A percentile compares a stretch with the other conserved stretches of the same genome.
These are phyloP conservation scores for Pneumocystis sp. DNA, from an alignment of 1,139 yeast genomes.

Conservation along the genomic window DNA sequence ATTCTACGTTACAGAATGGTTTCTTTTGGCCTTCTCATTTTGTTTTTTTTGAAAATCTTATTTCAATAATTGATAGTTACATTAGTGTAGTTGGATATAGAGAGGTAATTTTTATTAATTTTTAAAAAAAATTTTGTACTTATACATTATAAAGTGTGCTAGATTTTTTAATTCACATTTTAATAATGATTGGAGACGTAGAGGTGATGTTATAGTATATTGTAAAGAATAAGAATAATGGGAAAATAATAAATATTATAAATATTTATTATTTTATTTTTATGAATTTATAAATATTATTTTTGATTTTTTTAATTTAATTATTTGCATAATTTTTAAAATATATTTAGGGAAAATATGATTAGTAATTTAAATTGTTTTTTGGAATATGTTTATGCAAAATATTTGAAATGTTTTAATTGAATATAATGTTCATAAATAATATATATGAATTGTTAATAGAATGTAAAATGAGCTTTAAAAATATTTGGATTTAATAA, in stretches of 20 bases:
- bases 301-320: neutral
- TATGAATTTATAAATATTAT: neutral
- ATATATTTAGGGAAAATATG: no score
- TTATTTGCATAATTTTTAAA: no score
- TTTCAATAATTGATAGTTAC: conserved; percentile 24
- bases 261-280: neutral
- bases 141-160: conserved; percentile 18
- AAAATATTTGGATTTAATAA: no score
- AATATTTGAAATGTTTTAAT: neutral
- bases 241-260: neutral
- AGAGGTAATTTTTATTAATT: neutral
- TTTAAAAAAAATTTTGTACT: neutral
- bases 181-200: conserved; percentile 77
- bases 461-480: neutral
- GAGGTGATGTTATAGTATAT: conserved; percentile 63
- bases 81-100: conserved; percentile 2
- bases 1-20: conserved; percentile 20
- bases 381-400: no score
- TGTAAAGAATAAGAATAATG: conserved; percentile 17
- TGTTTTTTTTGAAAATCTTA: conserved; percentile 54
- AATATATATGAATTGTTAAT: neutral
- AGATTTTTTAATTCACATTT: conserved; percentile 63
- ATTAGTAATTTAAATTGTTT: no score
- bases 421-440: no score
- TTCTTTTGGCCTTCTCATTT: conserved; percentile 59